phyloP scores from a whole-genome alignment of 352 stramenopile genomes.

The Thalassiosira sp. region DNA sequence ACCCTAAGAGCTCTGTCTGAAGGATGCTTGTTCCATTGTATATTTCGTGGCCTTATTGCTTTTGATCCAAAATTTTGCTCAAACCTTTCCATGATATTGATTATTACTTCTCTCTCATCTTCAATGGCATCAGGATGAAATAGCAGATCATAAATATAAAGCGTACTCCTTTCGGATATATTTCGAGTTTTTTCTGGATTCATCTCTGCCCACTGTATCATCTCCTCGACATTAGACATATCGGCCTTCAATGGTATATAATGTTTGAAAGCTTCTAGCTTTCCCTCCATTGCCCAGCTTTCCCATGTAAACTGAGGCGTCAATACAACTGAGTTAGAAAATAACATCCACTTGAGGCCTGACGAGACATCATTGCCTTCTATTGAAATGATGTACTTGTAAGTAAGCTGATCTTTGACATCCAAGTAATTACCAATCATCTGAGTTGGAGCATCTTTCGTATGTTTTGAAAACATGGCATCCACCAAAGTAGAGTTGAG shows the following conservation, averaged over 20 bases:
- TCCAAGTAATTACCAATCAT: constrained; percentile 53
- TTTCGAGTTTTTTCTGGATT: constrained; percentile 37
- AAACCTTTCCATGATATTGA: constrained; percentile 49
- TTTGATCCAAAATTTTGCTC: constrained; percentile 54
- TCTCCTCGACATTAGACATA: constrained; percentile 55
- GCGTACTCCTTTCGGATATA: constrained; percentile 58
- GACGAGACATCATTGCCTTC: constrained; percentile 52
- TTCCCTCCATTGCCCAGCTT: constrained; percentile 79
- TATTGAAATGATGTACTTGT: constrained; percentile 80
- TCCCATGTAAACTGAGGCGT: constrained; percentile 66
- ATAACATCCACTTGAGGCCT: constrained; percentile 62
- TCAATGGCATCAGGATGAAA: constrained; percentile 49
- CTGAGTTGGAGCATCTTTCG: constrained; percentile 17
- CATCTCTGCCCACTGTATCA: constrained; percentile 51
- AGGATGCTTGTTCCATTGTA: constrained; percentile 24
- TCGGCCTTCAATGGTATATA: constrained; percentile 74
- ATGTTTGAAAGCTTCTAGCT: constrained; percentile 75
- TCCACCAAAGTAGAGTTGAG: constrained; percentile 67
- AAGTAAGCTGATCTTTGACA: constrained; percentile 58
- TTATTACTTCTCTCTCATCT: constrained; percentile 46
- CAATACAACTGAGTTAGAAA: constrained; percentile 75
- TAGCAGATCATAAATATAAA: constrained; percentile 59
- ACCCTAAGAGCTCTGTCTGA: constrained; percentile 47
- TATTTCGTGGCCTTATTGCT: neutral
- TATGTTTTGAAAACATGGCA: constrained; percentile 64